Evolutionary conservation across 176 grass and related monocot genomes (phyloP).

Genomic region (Eremochloa ophiuroides): DNA sequence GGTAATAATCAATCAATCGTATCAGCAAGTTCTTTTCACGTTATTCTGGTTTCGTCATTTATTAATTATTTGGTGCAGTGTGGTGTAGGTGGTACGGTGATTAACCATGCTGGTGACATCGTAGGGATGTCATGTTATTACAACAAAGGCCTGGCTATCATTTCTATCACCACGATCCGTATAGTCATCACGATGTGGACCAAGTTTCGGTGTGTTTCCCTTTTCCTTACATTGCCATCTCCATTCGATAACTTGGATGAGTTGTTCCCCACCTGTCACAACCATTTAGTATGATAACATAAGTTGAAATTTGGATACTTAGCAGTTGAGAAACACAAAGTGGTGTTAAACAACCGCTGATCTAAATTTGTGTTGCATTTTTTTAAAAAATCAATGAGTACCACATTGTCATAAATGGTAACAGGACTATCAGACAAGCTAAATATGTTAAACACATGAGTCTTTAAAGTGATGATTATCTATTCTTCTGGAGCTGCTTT

Average conservation of each 20-base stretch:
- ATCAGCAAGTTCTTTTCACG: neutral
- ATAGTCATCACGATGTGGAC: too few species aligned
- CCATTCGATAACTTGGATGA: neutral
- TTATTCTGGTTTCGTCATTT: neutral
- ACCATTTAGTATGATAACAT: neutral
- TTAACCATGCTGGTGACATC: neutral
- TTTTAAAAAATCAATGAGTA: neutral
- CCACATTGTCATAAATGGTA: neutral
- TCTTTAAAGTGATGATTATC: neutral
- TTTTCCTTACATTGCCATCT: neutral
- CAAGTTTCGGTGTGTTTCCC: neutral
- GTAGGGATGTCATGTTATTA: neutral
- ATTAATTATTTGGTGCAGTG: neutral
- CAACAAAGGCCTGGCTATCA: too few species aligned
- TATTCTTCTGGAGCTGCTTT: neutral
- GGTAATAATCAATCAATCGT: neutral
- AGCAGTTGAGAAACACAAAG: neutral
- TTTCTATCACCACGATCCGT: neutral
- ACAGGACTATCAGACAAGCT: neutral
- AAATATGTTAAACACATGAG: neutral
- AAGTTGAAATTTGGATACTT: neutral
- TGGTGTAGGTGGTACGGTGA: neutral
- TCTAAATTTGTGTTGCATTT: too few species aligned
- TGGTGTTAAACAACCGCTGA: neutral
- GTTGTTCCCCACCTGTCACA: neutral